Percentiles rank a stretch among this genome's conserved stretches.
Evolutionary conservation across 176 grass and related monocot species (phyloP).

Genomic region (Rhynchospora tenuis): DNA sequence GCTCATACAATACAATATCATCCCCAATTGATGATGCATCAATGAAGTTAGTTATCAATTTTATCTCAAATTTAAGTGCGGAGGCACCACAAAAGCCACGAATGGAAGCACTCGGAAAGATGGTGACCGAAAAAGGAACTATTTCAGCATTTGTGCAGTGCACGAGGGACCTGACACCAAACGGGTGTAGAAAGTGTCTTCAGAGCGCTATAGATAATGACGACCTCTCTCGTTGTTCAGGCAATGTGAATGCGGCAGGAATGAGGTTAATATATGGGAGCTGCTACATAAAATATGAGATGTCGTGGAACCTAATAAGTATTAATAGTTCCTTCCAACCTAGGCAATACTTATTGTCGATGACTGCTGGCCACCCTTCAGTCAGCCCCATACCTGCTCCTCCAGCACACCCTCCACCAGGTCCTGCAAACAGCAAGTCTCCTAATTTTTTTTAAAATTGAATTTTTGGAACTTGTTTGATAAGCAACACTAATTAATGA

Average conservation of each 20-base stretch:
- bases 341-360: no score
- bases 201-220: no score
- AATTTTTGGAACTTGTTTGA: no score
- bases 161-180: neutral
- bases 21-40: neutral
- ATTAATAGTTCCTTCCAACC: no score
- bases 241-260: neutral
- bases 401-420: no score
- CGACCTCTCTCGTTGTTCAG: neutral
- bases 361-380: neutral
- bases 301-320: neutral
- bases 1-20: neutral
- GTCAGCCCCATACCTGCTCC: no score
- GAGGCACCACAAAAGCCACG: neutral
- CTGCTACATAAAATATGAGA: constrained; percentile 12
- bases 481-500: no score
- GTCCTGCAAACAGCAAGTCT: no score
- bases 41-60: neutral
- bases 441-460: no score
- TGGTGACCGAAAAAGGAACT: neutral
- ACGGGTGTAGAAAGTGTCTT: neutral
- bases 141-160: constrained; percentile 20
- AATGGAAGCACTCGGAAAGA: neutral
- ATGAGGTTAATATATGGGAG: neutral
- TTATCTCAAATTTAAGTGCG: neutral